These are phyloP conservation scores for Pinus tabuliformis DNA, from an alignment of 75 land plant genomes.

Conservation along the genomic window DNA sequence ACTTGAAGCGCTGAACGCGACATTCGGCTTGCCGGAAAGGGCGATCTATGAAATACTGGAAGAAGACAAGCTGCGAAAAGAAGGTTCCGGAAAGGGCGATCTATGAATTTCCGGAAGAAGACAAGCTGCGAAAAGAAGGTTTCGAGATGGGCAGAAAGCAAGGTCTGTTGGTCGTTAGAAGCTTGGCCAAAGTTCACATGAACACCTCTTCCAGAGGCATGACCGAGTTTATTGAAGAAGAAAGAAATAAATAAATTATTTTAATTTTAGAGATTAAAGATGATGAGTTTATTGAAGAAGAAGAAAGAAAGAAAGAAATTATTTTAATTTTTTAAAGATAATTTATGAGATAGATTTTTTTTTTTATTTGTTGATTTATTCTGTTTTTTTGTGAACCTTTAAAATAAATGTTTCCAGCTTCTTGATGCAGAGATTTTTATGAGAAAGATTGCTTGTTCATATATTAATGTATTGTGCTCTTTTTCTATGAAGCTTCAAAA, in stretches of 20 bases:
- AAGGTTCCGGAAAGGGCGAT: constrained; percentile 18
- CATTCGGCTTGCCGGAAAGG: constrained; percentile 25
- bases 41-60: not conserved
- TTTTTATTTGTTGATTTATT: no score
- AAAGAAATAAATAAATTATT: not conserved
- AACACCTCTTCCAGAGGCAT: constrained; percentile 38
- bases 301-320: not conserved
- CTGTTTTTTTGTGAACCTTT: no score
- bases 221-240: constrained; percentile 24
- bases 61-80: no score
- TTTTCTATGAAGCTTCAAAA: no score
- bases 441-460: constrained; percentile 35
- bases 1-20: constrained; percentile 18
- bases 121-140: not conserved
- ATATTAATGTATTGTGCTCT: no score
- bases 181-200: constrained; percentile 15
- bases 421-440: no score
- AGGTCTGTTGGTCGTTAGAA: constrained; percentile 32
- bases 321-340: no score
- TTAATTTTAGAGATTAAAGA: no score
- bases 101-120: no score
- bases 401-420: no score
- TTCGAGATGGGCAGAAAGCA: constrained; percentile 25
- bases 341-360: no score
- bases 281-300: constrained; percentile 28